phyloP scores from a whole-genome alignment of 2,329 filamentous ascomycete genomes.

The Furcasterigmium furcatum region DNA sequence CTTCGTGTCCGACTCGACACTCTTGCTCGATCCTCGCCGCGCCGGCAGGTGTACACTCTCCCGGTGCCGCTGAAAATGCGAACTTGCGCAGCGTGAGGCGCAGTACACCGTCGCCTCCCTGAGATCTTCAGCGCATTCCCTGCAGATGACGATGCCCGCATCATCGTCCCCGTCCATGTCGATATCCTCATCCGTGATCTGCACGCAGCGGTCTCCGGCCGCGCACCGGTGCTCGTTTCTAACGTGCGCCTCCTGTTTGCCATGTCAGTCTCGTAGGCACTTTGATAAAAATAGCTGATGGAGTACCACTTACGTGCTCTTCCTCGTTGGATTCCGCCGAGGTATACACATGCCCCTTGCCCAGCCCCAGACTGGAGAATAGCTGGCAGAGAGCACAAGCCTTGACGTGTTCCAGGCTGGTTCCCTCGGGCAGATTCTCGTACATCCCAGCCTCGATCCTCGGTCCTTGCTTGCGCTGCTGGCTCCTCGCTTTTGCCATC shows the following conservation, averaged over 20 bases:
- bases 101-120: slow-evolving; percentile 37
- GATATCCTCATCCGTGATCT: slow-evolving; percentile 32
- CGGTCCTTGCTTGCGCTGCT: slow-evolving; percentile 19
- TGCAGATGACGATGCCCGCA: slow-evolving; percentile 31
- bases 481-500: slow-evolving; percentile 30
- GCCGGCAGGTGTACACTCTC: slow-evolving; percentile 26
- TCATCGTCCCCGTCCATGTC: slow-evolving; percentile 28
- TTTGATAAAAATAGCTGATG: neutral
- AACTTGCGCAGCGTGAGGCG: slow-evolving; percentile 35
- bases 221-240: slow-evolving; percentile 36
- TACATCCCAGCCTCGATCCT: slow-evolving; percentile 27
- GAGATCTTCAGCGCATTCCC: slow-evolving; percentile 33
- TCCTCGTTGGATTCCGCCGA: slow-evolving; percentile 36
- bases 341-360: slow-evolving; percentile 36
- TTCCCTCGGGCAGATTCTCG: slow-evolving; percentile 25
- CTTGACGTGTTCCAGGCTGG: slow-evolving; percentile 30
- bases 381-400: slow-evolving; percentile 43
- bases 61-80: slow-evolving; percentile 36
- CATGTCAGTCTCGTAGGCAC: no score
- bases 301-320: slow-evolving; percentile 40
- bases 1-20: slow-evolving; percentile 18
- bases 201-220: slow-evolving; percentile 35
- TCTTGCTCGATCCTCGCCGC: slow-evolving; percentile 17
- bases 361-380: slow-evolving; percentile 31
- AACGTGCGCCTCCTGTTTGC: slow-evolving; percentile 32